Evolutionary conservation across 2,329 filamentous ascomycete species (phyloP), one percentile per base, ranked within the genome.

Genomic region (Cytospora piceae): DNA sequence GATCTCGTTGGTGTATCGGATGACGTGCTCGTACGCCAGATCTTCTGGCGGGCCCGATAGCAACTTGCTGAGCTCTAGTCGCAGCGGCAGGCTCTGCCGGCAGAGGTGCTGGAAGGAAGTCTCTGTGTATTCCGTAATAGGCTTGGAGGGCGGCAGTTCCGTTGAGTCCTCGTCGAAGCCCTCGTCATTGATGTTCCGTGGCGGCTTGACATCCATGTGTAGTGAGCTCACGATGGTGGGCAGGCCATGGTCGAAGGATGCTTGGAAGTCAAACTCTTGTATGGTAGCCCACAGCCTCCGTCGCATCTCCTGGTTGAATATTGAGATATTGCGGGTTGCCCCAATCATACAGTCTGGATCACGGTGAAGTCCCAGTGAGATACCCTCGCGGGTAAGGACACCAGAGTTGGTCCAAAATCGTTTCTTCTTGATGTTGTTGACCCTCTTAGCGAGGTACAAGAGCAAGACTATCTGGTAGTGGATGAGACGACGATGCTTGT

Each of bases 391-490:
- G 17, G 87, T 81, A 64, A 88, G 77, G 6, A 81, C 78, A 0
- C 85, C 85, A 0, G 85, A 79, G 49, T 81, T 79, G 20, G 83
- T 85, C 85, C 85, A 88, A 74, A 86, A 87, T 15, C 84, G 80
- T 79, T 88, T 88, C 80, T 88, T 88, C 78, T 87, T 87, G 69
- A 88, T 82, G 2, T 83, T 85, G 74, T 88, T 88, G 69, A 87
- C 82, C 34, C 84, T 79, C 78, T 87, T 88, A 53, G 83, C 84
- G 2, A 88, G 80, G 69, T 87, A 87, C n/a, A 85, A 71, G 37
- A 88, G 76, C 69, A 85, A 87, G 15, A 81, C 79, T 20, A 88
- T 82, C 73, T 88, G 85, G 72, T 86, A 87, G 73, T 88, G 84
- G 17, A 88, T 83, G 29, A 88, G 79, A 54, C 81, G 80, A 56